Evolutionary conservation across 2,329 filamentous ascomycete species (phyloP).

Genomic region (Cyphellophora europaea): DNA sequence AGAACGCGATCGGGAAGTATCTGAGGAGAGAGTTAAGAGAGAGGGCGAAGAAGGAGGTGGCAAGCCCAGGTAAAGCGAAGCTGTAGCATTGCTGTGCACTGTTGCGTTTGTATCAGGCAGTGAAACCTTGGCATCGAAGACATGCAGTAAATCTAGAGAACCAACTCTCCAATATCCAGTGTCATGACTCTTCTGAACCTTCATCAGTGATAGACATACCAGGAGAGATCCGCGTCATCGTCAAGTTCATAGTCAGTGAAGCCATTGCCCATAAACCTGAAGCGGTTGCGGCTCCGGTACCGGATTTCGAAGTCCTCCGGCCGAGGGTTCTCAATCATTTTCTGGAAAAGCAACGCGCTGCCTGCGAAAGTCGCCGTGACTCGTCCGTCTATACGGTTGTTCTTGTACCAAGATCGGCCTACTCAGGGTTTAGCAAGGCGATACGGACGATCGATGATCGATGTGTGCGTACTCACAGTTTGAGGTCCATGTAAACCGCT

Average conservation of each 20-base stretch:
- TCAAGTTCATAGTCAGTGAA: slow-evolving; percentile 31
- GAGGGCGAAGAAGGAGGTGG: slow-evolving; percentile 15
- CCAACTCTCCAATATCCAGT: too few relatives aligned
- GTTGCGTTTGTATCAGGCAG: too few relatives aligned
- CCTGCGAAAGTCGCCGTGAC: slow-evolving; percentile 39
- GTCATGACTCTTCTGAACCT: too few relatives aligned
- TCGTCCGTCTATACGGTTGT: slow-evolving; percentile 31
- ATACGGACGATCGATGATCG: slow-evolving; percentile 21
- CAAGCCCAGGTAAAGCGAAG: slow-evolving; percentile 1
- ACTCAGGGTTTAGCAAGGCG: too few relatives aligned
- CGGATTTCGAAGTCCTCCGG: slow-evolving; percentile 11
- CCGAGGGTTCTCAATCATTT: slow-evolving; percentile 27
- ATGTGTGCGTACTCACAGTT: slow-evolving; percentile 26
- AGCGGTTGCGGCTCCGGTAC: slow-evolving; percentile 9
- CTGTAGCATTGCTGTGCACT: not conserved
- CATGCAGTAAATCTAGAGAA: too few relatives aligned
- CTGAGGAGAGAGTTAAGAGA: slow-evolving; percentile 16
- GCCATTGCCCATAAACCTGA: slow-evolving; percentile 23
- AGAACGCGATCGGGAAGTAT: slow-evolving; percentile 18
- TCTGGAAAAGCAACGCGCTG: slow-evolving; percentile 29
- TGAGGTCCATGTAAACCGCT: slow-evolving; percentile 18
- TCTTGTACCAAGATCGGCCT: slow-evolving; percentile 46
- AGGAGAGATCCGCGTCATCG: slow-evolving; percentile 11
- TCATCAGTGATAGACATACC: slow-evolving; percentile 6
- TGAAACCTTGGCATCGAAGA: too few relatives aligned